Base-by-base conservation (phyloP, 176 grass and related monocot genomes). In the Aegilops sharonensis region DNA sequence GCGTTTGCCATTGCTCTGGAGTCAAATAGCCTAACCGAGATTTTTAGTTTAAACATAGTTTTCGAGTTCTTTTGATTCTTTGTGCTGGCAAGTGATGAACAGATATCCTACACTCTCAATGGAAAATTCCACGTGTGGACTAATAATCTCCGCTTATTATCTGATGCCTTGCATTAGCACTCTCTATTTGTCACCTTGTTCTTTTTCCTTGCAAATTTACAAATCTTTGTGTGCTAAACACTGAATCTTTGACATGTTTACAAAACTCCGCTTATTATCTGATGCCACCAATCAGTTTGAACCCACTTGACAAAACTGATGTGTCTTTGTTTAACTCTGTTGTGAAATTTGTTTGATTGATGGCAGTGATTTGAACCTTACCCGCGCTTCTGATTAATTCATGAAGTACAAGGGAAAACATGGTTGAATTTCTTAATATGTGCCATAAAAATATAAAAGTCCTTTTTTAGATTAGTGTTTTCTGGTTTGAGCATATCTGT, bases 1-100 rank as follows among this genome's bases (percentile, higher is more conserved):
- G 79, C 20, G 30, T 32, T 78, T 87, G 81, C 65, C 24, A 83
- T 95, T 96, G 92, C 97, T 77, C 54, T 91, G 90, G 92, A 48
- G 97, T 96, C 97, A 99, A 99, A 96, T 96, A 76, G 90, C 87
- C 81, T 84, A 85, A 95, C 81, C 89, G n/a, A 91, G 72, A 94
- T 89, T 59, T 39, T 52, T 6, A 6, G 1, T 42, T 0, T 59
- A 0, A 4, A 1, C 2, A 57, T 57, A n/a, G 14, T 31, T 43
- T 25, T 3, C 8, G 14, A 17, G n/a, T 61, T 6, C 5, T 48
- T 0, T 85, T n/a, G 6, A 0, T 6, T 57, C 72, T 59, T 68
- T 1, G 17, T 34, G 24, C 14, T 10, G 78, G 87, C 87, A 87
- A 21, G 24, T 91, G 91, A 92, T 85, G 93, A 32, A 0, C 35